Conservation (phyloP, 805 yeast species). For the Schizosaccharomyces pombe region DNA sequence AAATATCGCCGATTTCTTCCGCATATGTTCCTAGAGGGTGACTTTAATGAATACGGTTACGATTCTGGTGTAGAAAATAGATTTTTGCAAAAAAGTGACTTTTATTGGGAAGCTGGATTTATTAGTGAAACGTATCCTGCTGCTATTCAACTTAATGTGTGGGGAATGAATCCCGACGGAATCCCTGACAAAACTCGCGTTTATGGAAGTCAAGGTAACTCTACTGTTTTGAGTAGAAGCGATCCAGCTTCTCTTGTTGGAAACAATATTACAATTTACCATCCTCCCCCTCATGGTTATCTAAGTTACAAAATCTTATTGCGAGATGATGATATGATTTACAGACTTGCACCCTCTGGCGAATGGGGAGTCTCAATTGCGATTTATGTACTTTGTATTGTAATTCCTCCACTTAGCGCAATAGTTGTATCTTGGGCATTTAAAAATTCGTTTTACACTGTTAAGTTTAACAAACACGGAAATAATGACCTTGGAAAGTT, state of each 20-base stretch:
- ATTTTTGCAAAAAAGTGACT: neutral
- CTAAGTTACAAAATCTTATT: neutral
- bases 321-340: neutral
- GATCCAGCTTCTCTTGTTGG: neutral
- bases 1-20: neutral
- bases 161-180: conserved; percentile 4
- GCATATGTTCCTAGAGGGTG: conserved; percentile 1
- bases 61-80: conserved; percentile 4
- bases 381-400: neutral
- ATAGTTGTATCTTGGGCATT: neutral
- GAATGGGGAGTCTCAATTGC: conserved; percentile 1
- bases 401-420: neutral
- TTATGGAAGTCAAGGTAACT: neutral
- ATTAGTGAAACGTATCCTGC: neutral
- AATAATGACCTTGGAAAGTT: neutral
- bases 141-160: neutral
- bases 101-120: neutral
- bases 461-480: conserved; percentile 2
- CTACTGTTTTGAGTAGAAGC: neutral
- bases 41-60: conserved; percentile 3
- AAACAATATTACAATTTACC: neutral
- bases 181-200: neutral
- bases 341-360: neutral
- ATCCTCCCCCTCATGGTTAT: neutral
- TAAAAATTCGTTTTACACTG: neutral